Conservation (phyloP, 2,329 filamentous ascomycete species). For the Lachnellula subtilissima region DNA sequence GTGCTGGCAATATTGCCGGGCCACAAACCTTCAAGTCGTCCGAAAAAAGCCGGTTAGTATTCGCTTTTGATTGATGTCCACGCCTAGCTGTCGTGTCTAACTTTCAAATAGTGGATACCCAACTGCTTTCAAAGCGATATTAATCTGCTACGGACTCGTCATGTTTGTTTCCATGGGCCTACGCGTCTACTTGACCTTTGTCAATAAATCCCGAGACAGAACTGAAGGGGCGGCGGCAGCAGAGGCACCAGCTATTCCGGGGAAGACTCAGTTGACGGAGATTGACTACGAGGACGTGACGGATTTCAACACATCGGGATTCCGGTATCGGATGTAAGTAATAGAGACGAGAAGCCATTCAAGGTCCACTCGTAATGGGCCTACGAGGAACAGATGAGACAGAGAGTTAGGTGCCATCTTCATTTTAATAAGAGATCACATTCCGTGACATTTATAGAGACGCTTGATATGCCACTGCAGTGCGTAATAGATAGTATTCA, state of each 20-base stretch:
- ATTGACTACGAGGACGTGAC: conserved; percentile 54
- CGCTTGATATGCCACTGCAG: neutral
- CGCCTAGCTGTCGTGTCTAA: neutral
- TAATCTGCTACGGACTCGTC: conserved; percentile 23
- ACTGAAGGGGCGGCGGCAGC: conserved; percentile 35
- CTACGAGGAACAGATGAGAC: too few relatives aligned
- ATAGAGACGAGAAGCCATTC: too few relatives aligned
- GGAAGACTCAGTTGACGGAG: conserved; percentile 36
- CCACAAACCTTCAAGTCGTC: conserved; percentile 20
- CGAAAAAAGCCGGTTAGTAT: conserved; percentile 11
- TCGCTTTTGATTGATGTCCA: neutral
- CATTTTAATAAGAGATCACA: too few relatives aligned
- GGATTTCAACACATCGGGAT: conserved; percentile 55
- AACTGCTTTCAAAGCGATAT: conserved; percentile 25
- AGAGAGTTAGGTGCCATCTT: too few relatives aligned
- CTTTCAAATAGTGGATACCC: conserved; percentile 15
- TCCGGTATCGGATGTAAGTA: conserved; percentile 49
- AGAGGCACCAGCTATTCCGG: conserved; percentile 31
- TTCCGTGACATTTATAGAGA: too few relatives aligned
- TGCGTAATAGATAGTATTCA: neutral
- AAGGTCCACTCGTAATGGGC: too few relatives aligned
- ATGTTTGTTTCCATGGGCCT: conserved; percentile 17
- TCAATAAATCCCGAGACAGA: conserved; percentile 35
- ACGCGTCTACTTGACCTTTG: conserved; percentile 20
- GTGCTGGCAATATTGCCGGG: conserved; percentile 27